Base-by-base conservation (phyloP, 2,329 filamentous ascomycete genomes). In the Diaporthe ampelina region DNA sequence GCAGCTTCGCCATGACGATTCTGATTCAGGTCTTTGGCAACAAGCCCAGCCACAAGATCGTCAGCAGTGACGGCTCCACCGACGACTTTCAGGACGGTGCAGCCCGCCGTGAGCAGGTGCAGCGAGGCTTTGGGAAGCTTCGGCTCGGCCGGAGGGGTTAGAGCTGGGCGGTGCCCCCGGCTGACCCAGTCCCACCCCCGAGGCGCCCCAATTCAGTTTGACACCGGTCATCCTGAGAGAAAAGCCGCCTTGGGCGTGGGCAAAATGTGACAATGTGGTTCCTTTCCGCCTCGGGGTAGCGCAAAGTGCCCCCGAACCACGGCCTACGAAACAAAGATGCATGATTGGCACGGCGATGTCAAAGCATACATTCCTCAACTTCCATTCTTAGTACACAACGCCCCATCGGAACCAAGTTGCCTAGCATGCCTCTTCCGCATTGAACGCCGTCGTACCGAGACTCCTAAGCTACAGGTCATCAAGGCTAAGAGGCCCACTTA, bases 1-100 rank as follows among this genome's bases (percentile, higher is more conserved):
- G 92, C 78, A 93, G 93, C 57, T 85, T 92, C 29, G 80, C 87
- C 73, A 95, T 97, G 92, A 90, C 91, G 67, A 79, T 91, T 24
- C 82, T 94, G 73, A 83, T 97, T 54, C 92, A 80, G 80, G 81
- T 88, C 40, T 84, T 91, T 74, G 91, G 90, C 26, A 90, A 90
- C 77, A 80, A 86, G 52, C 86, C 86, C 1, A 88, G 84, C 79
- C 82, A 81, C 45, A 89, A 88, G 80, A 83, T 87, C 54, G 77
- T 81, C 52, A 81, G 80, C 75, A 80, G 80, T 13, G 79, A 71
- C 35, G 83, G 87, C 57, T 82, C 83, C 1, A 80, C 81, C 2
- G 85, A 85, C 75, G 85, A 85, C 32, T 87, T 89, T 76, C 84
- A 90, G 76, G 91, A 93, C 78, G 90, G 90, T 9, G 91, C 91